Base-by-base conservation (phyloP, 2,329 filamentous ascomycete genomes). In the Sporothrix humicola region DNA sequence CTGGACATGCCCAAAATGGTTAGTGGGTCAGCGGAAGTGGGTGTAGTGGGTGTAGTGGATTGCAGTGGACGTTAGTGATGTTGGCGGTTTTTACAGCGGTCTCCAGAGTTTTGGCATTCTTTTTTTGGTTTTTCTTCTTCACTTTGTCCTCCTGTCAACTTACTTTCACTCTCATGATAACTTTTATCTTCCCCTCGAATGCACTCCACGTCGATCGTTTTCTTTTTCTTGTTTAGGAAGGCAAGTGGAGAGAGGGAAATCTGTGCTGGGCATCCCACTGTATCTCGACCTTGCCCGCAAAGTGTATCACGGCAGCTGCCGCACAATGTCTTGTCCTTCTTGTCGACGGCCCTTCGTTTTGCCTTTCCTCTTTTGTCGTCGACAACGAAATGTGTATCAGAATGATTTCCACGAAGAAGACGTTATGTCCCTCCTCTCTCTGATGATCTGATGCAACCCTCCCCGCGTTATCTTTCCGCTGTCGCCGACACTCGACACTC, bases 1-100 rank as follows among this genome's bases (percentile, higher is more conserved):
- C 72, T 73, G 68, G 72, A 73, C 72, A 73, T 73, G 58, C 72
- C 72, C 15, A 31, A 73, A 42, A 17, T 8, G 58, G 72, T 7
- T 44, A 71, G 68, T 68, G 3, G 1, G 10, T 13, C 37, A 23
- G 23, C 4, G 42, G 20, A 37, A 54, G 10, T 37, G 31, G 20
- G 17, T 48, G 46, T 12, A 26, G 15, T 8, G 58, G 26, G 31
- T 61, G 31, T n/a, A 15, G 9, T 8, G 58, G 58, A 15, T 5
- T 50, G 12, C 3, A 13, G 13, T 17, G 1, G 15, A 54, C 50
- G 50, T 37, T 59, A 7, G 48, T 52, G 15, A 2, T 52, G 6
- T 52, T 17, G 15, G 15, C 48, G 12, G 15, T 17, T n/a, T 52
- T 17, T 6, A n/a, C 13, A 10, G 13, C n/a, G 7, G 13, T n/a